Evolutionary conservation across 805 yeast species (phyloP).

Genomic region (Saturnispora dispora): DNA sequence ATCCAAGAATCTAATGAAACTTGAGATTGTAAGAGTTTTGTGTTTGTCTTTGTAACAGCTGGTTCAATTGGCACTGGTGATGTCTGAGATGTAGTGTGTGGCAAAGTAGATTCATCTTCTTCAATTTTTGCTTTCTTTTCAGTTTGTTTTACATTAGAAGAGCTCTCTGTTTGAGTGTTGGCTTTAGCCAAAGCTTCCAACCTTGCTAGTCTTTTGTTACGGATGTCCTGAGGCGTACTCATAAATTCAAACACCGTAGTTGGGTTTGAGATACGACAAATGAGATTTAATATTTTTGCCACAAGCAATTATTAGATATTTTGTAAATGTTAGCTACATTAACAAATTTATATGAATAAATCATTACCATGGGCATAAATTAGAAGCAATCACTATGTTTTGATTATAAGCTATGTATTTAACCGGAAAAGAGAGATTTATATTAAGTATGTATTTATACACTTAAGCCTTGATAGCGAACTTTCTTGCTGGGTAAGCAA

Average conservation of each 20-base stretch:
- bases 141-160: not conserved
- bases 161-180: not conserved
- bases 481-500: constrained; percentile 97
- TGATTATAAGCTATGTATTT: constrained; percentile 3
- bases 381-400: not conserved
- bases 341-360: too few species aligned
- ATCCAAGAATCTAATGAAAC: constrained; percentile 33
- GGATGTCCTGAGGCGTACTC: constrained; percentile 22
- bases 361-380: too few species aligned
- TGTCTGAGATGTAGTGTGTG: not conserved
- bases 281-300: constrained; percentile 1
- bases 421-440: constrained; percentile 11
- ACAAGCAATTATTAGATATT: not conserved
- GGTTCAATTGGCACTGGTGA: not conserved
- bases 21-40: not conserved
- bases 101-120: not conserved
- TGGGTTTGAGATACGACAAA: not conserved
- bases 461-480: constrained; percentile 96
- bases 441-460: constrained; percentile 3
- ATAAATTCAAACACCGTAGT: not conserved
- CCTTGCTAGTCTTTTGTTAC: constrained; percentile 43
- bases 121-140: not conserved
- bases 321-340: not conserved
- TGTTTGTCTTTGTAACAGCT: not conserved
- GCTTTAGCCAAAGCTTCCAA: constrained; percentile 21